phyloP scores from a whole-genome alignment of 2,329 filamentous ascomycete genomes.

The Trichoderma sp. region DNA sequence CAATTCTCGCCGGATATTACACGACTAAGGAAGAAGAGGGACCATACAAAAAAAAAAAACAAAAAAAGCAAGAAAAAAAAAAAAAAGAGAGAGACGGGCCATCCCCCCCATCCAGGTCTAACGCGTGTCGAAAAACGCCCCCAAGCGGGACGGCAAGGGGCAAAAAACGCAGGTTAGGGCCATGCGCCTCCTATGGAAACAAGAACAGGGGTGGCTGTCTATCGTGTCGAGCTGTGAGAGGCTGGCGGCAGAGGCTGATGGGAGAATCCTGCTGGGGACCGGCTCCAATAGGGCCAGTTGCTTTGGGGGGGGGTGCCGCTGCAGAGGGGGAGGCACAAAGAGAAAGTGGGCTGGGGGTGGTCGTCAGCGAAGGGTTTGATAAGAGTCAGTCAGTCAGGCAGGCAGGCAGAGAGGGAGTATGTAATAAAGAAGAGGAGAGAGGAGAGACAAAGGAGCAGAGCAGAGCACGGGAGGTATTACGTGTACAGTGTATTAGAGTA shows the following conservation, averaged over 20 bases:
- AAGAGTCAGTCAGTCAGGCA: not conserved
- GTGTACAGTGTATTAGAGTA: not conserved
- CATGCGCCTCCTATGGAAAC: conserved; percentile 10
- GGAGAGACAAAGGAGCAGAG: not conserved
- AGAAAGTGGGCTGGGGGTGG: not conserved
- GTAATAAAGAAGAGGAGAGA: not conserved
- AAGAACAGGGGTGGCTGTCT: conserved; percentile 17
- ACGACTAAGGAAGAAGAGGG: not conserved
- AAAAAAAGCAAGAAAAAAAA: not conserved
- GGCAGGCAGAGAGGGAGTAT: not conserved
- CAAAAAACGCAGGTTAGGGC: conserved; percentile 7
- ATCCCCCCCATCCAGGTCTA: not conserved
- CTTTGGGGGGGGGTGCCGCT: not conserved
- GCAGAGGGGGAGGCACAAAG: not conserved
- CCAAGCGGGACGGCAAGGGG: conserved; percentile 12
- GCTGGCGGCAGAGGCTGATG: conserved; percentile 23
- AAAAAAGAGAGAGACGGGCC: not conserved
- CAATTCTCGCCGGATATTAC: not conserved
- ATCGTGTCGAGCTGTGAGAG: conserved; percentile 36
- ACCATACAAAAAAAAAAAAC: not conserved
- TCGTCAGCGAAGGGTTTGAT: conserved; percentile 4
- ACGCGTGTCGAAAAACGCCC: not conserved
- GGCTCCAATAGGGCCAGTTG: not conserved
- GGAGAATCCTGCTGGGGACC: conserved; percentile 24
- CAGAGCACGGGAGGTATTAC: not conserved